These are phyloP conservation scores for Trichoderma sp. DNA, from an alignment of 2,329 filamentous ascomycete species.

Conservation along the genomic window DNA sequence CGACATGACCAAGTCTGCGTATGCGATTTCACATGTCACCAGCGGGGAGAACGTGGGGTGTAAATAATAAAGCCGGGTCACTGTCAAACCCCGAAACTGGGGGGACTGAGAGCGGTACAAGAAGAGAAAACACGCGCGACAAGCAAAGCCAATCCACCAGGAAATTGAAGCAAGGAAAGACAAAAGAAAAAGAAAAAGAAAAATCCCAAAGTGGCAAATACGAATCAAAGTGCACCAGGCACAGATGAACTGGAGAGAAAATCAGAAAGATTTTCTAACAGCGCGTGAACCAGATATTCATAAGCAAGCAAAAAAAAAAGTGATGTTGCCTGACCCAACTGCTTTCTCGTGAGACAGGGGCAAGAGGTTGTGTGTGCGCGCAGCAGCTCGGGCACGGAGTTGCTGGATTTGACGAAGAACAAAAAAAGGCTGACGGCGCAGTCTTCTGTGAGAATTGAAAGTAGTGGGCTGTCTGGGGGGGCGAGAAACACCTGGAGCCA, in stretches of 20 bases:
- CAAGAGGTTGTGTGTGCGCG: conserved; percentile 15
- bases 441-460: conserved; percentile 10
- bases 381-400: conserved; percentile 13
- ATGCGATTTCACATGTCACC: conserved; percentile 39
- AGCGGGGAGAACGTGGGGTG: conserved; percentile 28
- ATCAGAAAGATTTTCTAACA: not conserved
- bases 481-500: conserved; percentile 5
- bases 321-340: conserved; percentile 10
- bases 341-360: conserved; percentile 14
- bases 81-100: conserved; percentile 14
- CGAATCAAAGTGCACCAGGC: conserved; percentile 22
- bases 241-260: not conserved
- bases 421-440: conserved; percentile 15
- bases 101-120: conserved; percentile 11
- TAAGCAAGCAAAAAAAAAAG: not conserved
- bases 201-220: not conserved
- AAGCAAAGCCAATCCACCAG: not conserved
- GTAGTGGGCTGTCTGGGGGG: conserved; percentile 9
- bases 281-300: conserved; percentile 11
- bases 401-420: conserved; percentile 12
- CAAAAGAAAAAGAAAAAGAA: not conserved
- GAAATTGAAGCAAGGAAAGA: not conserved
- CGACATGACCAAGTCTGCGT: conserved; percentile 40
- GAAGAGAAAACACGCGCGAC: conserved; percentile 1
- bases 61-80: conserved; percentile 2